Percentiles rank a stretch among this genome's conserved stretches.
phyloP scores from a whole-genome alignment of 2,329 filamentous ascomycete genomes.

The Metarhizium brunneum region DNA sequence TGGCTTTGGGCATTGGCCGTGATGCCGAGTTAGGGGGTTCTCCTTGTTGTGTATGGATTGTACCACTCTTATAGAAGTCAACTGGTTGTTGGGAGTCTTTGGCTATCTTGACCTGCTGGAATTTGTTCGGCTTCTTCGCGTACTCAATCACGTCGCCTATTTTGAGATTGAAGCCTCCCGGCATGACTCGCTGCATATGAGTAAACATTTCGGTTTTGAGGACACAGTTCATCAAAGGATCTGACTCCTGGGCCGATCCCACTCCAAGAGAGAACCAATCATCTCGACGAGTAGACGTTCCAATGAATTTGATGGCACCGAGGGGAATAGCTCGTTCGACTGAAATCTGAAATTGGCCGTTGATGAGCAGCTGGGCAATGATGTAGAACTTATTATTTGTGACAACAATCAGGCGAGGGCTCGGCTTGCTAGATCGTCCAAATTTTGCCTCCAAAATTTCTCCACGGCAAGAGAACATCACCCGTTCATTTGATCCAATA shows the following conservation, averaged over 20 bases:
- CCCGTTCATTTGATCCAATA: constrained; percentile 62
- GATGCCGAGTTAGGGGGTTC: constrained; percentile 78
- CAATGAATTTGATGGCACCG: constrained; percentile 80
- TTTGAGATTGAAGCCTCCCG: constrained; percentile 71
- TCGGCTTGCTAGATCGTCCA: constrained; percentile 88
- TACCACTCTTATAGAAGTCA: constrained; percentile 90
- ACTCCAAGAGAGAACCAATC: constrained; percentile 95
- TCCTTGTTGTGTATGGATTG: constrained; percentile 77
- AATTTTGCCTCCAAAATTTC: constrained; percentile 91
- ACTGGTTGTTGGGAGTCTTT: constrained; percentile 72
- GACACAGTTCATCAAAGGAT: constrained; percentile 86
- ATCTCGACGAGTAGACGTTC: constrained; percentile 72
- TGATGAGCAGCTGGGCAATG: constrained; percentile 73
- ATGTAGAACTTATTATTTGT: constrained; percentile 85
- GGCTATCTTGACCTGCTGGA: constrained; percentile 77
- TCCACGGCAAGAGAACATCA: constrained; percentile 83
- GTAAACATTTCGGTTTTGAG: constrained; percentile 98
- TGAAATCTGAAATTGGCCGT: constrained; percentile 71
- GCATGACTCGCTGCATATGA: constrained; percentile 72
- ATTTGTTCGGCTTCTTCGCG: constrained; percentile 94
- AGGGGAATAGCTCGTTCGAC: constrained; percentile 76
- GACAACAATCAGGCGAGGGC: constrained; percentile 74
- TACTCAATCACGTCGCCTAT: constrained; percentile 84
- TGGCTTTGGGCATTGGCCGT: constrained; percentile 76
- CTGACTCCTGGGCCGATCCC: constrained; percentile 82